A percentile compares a stretch with the other conserved stretches of the same genome.
These are phyloP conservation scores for Sclerotinia sclerotiorum DNA, from an alignment of 2,329 filamentous ascomycete species.

Conservation along the genomic window DNA sequence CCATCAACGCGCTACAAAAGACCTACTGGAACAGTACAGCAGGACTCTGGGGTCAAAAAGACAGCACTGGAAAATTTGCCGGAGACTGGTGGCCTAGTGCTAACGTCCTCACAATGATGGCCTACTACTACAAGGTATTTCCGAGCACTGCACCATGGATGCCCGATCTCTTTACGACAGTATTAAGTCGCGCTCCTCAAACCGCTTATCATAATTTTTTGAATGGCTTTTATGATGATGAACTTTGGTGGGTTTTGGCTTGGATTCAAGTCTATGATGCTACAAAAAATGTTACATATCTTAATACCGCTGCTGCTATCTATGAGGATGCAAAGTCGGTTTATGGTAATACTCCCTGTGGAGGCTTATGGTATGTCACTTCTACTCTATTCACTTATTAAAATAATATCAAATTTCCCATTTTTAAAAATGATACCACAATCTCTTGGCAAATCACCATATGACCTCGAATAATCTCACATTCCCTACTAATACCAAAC, in stretches of 20 bases:
- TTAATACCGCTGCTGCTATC: constrained; percentile 53
- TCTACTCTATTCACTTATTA: not conserved
- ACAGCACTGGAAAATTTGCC: constrained; percentile 59
- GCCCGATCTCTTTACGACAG: constrained; percentile 23
- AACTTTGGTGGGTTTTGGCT: constrained; percentile 63
- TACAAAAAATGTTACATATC: constrained; percentile 52
- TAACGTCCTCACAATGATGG: constrained; percentile 63
- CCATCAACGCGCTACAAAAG: constrained; percentile 19
- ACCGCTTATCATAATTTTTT: constrained; percentile 38
- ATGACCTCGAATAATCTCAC: not conserved
- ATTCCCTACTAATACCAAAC: not conserved
- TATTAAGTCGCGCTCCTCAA: constrained; percentile 33
- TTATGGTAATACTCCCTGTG: constrained; percentile 51
- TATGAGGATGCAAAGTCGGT: constrained; percentile 58
- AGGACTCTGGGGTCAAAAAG: constrained; percentile 57
- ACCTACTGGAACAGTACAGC: constrained; percentile 52
- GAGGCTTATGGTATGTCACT: constrained; percentile 49
- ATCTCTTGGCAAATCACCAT: not conserved
- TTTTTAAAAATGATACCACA: constrained; percentile 12
- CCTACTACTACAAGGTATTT: constrained; percentile 48
- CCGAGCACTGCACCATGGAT: constrained; percentile 23
- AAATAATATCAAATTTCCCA: not conserved
- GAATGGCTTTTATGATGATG: constrained; percentile 59
- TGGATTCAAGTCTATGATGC: constrained; percentile 58
- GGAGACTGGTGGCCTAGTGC: constrained; percentile 72